Percentiles rank a stretch among this genome's conserved stretches.
phyloP scores from a whole-genome alignment of 2,329 filamentous ascomycete species.

The Talaromyces piceae region DNA sequence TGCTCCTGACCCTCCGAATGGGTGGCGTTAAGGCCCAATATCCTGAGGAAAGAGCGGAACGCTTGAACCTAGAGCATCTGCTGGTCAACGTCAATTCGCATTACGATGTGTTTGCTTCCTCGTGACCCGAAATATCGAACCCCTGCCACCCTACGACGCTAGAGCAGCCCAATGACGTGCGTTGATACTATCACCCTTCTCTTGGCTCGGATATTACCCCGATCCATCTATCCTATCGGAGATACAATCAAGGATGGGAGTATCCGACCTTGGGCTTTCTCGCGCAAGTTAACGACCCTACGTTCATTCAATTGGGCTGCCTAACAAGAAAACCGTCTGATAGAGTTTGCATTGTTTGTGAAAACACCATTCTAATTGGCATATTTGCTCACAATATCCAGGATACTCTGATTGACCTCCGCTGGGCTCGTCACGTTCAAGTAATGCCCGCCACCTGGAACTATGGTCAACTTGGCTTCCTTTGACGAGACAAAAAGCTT shows the following conservation, averaged over 20 bases:
- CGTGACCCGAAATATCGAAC: not conserved
- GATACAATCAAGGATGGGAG: not conserved
- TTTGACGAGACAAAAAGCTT: conserved; percentile 36
- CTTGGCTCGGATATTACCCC: not conserved
- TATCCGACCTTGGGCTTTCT: too few relatives aligned
- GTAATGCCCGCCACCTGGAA: conserved; percentile 41
- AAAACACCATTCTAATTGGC: conserved; percentile 3
- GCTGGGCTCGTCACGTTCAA: conserved; percentile 37
- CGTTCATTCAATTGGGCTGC: not conserved
- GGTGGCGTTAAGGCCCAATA: not conserved
- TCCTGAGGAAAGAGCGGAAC: not conserved
- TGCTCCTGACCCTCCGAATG: not conserved
- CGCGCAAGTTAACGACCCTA: too few relatives aligned
- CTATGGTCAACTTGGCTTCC: conserved; percentile 32
- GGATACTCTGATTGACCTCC: conserved; percentile 36
- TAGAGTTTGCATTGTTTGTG: not conserved
- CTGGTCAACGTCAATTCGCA: not conserved
- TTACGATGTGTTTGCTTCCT: not conserved
- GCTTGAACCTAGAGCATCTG: not conserved
- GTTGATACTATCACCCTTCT: not conserved
- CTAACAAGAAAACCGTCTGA: not conserved
- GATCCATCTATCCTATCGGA: not conserved
- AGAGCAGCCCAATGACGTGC: not conserved
- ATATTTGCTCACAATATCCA: conserved; percentile 28
- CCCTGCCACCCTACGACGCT: not conserved